These are phyloP conservation scores for Salvia rosmarinus DNA, from an alignment of 257 asterid genomes.

Conservation along the genomic window DNA sequence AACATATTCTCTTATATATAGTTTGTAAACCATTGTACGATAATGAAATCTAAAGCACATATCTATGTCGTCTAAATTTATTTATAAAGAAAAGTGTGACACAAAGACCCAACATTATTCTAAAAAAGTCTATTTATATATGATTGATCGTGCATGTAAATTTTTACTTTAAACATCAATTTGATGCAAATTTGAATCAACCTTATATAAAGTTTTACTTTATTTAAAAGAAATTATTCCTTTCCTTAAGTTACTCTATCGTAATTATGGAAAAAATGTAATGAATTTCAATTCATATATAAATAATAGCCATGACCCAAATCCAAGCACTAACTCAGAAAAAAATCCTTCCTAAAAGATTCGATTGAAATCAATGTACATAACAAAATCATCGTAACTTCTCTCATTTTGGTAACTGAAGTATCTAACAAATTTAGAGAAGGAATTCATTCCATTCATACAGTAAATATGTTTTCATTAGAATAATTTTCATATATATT, in stretches of 20 bases:
- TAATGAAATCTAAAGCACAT: too few relatives aligned
- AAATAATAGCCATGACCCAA: neutral
- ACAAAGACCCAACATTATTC: too few relatives aligned
- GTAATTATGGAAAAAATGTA: neutral
- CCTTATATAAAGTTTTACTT: neutral
- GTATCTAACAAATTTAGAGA: neutral
- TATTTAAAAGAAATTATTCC: neutral
- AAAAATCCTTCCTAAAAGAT: neutral
- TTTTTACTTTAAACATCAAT: neutral
- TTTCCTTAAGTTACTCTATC: neutral
- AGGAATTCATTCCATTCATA: neutral
- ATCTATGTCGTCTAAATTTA: too few relatives aligned
- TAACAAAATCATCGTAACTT: neutral
- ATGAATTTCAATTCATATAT: neutral
- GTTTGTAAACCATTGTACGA: too few relatives aligned
- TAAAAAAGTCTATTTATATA: neutral
- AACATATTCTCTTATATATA: too few relatives aligned
- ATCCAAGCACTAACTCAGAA: neutral
- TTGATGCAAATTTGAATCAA: neutral
- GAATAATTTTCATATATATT: neutral
- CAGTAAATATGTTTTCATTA: neutral
- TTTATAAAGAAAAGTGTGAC: too few relatives aligned
- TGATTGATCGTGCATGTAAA: neutral
- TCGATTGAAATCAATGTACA: conserved; percentile 21
- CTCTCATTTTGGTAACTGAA: neutral